These are phyloP conservation scores for Backusella luteola DNA, from an alignment of 192 early-diverging fungal species.

Conservation along the genomic window DNA sequence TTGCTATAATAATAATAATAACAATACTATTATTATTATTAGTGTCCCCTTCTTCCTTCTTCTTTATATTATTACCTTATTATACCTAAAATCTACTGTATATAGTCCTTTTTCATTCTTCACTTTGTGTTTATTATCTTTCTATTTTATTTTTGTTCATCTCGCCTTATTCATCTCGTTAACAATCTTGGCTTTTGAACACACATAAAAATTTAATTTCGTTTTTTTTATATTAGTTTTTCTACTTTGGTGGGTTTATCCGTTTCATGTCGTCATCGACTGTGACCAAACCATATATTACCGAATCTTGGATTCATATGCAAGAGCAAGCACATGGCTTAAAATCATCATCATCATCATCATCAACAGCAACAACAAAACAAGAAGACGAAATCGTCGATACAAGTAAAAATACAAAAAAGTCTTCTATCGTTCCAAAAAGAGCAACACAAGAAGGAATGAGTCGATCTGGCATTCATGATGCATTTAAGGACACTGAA, in stretches of 20 bases:
- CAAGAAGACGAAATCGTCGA: background rate
- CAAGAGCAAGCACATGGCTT: slow-evolving; percentile 2
- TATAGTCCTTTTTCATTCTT: background rate
- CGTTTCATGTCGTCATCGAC: slow-evolving; percentile 21
- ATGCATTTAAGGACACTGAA: slow-evolving; percentile 16
- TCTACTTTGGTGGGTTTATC: background rate
- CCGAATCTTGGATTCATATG: slow-evolving; percentile 20
- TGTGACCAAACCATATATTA: slow-evolving; percentile 11
- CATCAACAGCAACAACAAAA: background rate
- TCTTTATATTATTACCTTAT: background rate
- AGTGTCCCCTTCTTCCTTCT: background rate
- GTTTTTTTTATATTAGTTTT: background rate
- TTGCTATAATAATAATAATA: background rate
- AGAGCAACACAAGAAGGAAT: slow-evolving; percentile 2
- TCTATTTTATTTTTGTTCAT: background rate
- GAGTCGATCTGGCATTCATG: slow-evolving; percentile 12
- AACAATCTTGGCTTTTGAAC: slow-evolving; percentile 8
- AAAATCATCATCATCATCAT: background rate
- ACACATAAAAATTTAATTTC: background rate
- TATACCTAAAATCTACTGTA: background rate
- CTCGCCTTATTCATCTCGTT: slow-evolving; percentile 1
- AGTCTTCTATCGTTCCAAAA: background rate
- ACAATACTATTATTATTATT: background rate
- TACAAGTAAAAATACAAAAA: background rate
- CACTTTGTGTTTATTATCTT: background rate